These are phyloP conservation scores for Vigna mungo DNA, from an alignment of 306 rosid species.

Conservation along the genomic window DNA sequence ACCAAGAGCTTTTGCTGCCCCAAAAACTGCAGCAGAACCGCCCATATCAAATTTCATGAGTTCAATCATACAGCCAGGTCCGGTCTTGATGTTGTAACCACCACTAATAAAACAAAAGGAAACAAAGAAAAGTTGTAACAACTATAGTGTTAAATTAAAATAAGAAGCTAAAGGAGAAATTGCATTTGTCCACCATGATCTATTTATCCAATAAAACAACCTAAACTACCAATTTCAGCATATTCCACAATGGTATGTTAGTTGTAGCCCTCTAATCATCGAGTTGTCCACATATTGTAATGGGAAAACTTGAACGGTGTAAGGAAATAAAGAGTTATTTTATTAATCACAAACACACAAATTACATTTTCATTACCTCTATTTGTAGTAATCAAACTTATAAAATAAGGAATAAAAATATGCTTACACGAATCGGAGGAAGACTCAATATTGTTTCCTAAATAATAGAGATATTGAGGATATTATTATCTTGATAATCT, in stretches of 20 bases:
- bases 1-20: conserved; percentile 95
- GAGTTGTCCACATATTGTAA: conserved; percentile 24
- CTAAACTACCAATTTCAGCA: conserved; percentile 28
- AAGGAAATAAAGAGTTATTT: too few relatives aligned
- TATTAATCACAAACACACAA: too few relatives aligned
- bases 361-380: too few relatives aligned
- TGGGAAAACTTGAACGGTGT: neutral
- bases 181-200: conserved; percentile 6
- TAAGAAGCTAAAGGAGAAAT: conserved; percentile 4
- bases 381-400: too few relatives aligned
- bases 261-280: conserved; percentile 7
- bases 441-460: too few relatives aligned
- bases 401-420: too few relatives aligned
- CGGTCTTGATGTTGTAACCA: conserved; percentile 98
- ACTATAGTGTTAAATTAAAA: conserved; percentile 9
- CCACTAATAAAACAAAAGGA: conserved; percentile 58
- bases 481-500: too few relatives aligned
- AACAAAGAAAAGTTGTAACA: neutral
- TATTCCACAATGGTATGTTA: conserved; percentile 16
- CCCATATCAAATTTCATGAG: conserved; percentile 94
- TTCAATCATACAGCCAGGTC: conserved; percentile 86
- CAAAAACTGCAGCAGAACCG: conserved; percentile 92
- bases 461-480: too few relatives aligned
- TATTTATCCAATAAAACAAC: conserved; percentile 1
- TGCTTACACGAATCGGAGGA: too few relatives aligned